phyloP scores from a whole-genome alignment of 352 stramenopile genomes.

The Pythium dissotocum region DNA sequence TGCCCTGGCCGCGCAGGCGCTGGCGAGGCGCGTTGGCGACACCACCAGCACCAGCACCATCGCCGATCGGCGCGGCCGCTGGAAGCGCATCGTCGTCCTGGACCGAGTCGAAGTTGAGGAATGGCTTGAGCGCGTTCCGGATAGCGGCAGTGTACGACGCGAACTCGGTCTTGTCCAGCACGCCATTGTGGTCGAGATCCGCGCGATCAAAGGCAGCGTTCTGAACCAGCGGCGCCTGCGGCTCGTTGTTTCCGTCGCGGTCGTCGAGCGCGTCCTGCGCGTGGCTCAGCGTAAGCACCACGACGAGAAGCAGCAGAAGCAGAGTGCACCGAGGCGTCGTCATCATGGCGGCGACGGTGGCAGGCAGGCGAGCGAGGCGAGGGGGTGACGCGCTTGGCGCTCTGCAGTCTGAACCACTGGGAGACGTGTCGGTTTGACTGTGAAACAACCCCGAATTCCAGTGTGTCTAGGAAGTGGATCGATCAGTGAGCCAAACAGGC shows the following conservation, averaged over 20 bases:
- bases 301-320: slow-evolving; percentile 27
- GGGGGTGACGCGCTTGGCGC: background rate
- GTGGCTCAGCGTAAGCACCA: slow-evolving; percentile 9
- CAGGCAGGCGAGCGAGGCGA: background rate
- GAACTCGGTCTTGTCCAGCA: slow-evolving; percentile 68
- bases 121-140: slow-evolving; percentile 53
- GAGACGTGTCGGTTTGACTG: background rate
- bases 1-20: slow-evolving; percentile 34
- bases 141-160: slow-evolving; percentile 54
- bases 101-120: slow-evolving; percentile 35
- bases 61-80: slow-evolving; percentile 1
- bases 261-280: slow-evolving; percentile 24
- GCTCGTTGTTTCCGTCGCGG: slow-evolving; percentile 8
- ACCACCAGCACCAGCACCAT: slow-evolving; percentile 4
- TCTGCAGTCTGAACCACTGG: background rate
- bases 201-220: slow-evolving; percentile 61
- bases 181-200: slow-evolving; percentile 70
- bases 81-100: slow-evolving; percentile 14
- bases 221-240: slow-evolving; percentile 16
- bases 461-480: too few relatives aligned
- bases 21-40: slow-evolving; percentile 26
- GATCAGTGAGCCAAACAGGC: background rate
- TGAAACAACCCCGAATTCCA: background rate
- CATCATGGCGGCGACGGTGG: background rate
- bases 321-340: slow-evolving; percentile 19